These are phyloP conservation scores for Pythium volutum DNA, from an alignment of 352 stramenopile species.

Conservation along the genomic window DNA sequence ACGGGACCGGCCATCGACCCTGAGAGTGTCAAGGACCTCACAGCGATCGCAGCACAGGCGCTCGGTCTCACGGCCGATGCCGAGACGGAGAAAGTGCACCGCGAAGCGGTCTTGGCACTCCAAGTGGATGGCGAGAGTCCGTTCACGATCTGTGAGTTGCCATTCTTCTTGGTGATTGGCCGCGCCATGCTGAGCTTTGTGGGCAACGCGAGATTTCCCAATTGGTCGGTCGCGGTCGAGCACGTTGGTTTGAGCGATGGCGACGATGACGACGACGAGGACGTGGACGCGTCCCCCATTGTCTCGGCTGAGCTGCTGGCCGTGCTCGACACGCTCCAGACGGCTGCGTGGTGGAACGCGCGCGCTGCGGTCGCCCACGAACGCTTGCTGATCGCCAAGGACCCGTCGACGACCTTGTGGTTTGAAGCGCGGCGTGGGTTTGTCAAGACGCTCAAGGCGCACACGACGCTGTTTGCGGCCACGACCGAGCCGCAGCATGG, in stretches of 20 bases:
- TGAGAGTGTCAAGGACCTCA: conserved; percentile 44
- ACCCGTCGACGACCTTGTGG: conserved; percentile 74
- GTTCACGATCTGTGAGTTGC: conserved; percentile 78
- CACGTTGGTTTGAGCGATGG: conserved; percentile 41
- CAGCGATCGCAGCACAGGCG: conserved; percentile 32
- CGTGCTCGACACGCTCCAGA: conserved; percentile 35
- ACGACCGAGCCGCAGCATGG: conserved; percentile 19
- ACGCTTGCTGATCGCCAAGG: conserved; percentile 58
- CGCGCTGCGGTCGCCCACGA: conserved; percentile 71
- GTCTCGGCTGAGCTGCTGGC: conserved; percentile 10
- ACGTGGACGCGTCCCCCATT: conserved; percentile 26
- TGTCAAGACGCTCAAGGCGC: conserved; percentile 33
- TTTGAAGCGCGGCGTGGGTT: conserved; percentile 66
- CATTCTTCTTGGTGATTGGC: conserved; percentile 59
- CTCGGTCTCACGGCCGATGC: conserved; percentile 22
- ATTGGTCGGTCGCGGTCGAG: conserved; percentile 59
- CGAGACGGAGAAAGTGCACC: conserved; percentile 46
- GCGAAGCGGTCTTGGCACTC: conserved; percentile 54
- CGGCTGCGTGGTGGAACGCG: conserved; percentile 70
- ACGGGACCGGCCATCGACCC: conserved; percentile 70
- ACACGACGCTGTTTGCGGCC: conserved; percentile 36
- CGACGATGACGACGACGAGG: conserved; percentile 40
- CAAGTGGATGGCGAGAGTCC: conserved; percentile 78
- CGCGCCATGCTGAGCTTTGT: conserved; percentile 65
- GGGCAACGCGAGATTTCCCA: conserved; percentile 51